Conservation (phyloP, 2,329 filamentous ascomycete species). For the Fusarium pseudograminearum region DNA sequence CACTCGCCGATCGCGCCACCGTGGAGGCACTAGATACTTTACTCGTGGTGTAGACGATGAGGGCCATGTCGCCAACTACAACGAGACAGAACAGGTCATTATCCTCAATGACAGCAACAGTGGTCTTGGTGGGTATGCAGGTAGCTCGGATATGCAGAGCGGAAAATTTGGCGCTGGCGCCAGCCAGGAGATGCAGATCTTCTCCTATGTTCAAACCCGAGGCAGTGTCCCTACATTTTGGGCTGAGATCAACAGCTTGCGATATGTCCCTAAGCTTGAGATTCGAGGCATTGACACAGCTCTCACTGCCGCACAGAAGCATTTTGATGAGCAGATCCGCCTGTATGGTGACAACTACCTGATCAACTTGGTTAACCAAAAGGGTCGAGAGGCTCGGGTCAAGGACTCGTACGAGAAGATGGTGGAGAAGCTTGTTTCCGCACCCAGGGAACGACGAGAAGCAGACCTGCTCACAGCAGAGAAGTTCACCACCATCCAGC, state of each 20-base stretch:
- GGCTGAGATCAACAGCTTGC: conserved; percentile 93
- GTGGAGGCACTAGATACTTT: conserved; percentile 93
- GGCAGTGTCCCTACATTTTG: conserved; percentile 97
- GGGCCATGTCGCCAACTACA: conserved; percentile 98
- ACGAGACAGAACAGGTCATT: conserved; percentile 95
- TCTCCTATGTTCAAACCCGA: conserved; percentile 96
- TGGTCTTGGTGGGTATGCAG: conserved; percentile 83
- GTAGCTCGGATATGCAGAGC: conserved; percentile 80
- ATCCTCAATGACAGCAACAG: conserved; percentile 85
- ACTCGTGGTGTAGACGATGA: conserved; percentile 93
- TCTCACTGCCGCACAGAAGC: conserved; percentile 80
- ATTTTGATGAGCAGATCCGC: conserved; percentile 93
- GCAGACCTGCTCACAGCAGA: conserved; percentile 77
- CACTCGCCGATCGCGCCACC: conserved; percentile 86
- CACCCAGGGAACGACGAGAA: conserved; percentile 74
- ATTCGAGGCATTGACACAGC: conserved; percentile 87
- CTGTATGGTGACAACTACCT: conserved; percentile 97
- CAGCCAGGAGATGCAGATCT: conserved; percentile 83
- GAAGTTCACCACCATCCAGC: conserved; percentile 84
- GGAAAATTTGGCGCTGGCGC: conserved; percentile 70
- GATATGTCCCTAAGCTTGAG: conserved; percentile 91
- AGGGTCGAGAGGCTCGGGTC: conserved; percentile 87
- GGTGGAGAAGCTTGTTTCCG: conserved; percentile 79
- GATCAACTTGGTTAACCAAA: conserved; percentile 97
- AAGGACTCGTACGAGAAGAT: conserved; percentile 96